Conservation (phyloP, 2,329 filamentous ascomycete genomes). For the Beauveria brongniartii region DNA sequence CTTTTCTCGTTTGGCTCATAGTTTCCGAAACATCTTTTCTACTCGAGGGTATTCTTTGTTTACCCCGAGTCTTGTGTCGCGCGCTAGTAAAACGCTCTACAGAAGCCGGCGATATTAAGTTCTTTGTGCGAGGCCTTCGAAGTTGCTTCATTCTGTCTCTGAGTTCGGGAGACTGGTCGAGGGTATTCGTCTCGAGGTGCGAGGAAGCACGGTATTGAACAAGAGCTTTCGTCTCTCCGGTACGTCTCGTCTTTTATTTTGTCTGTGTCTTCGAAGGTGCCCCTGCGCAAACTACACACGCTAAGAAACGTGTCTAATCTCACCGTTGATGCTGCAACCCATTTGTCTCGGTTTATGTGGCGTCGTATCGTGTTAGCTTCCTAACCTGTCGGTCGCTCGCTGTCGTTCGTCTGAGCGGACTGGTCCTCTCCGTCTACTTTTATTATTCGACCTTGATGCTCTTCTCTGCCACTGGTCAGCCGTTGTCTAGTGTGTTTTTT, state of each 20-base stretch:
- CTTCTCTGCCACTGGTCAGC: neutral
- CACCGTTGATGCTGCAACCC: neutral
- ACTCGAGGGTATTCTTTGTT: neutral
- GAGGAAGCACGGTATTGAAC: too few relatives aligned
- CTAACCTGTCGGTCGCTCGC: neutral
- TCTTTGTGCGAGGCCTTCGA: neutral
- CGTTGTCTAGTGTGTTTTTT: neutral
- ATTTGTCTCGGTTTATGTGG: neutral
- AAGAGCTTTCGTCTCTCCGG: too few relatives aligned
- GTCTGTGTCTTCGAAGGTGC: neutral
- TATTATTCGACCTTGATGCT: neutral
- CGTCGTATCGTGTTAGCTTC: neutral
- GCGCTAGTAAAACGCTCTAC: neutral
- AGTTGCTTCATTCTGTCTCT: neutral
- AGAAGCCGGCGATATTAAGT: neutral
- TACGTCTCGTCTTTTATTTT: neutral
- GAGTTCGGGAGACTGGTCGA: too few relatives aligned
- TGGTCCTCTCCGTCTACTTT: neutral
- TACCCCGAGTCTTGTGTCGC: neutral
- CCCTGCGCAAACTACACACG: neutral
- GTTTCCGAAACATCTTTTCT: neutral
- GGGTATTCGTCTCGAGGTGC: too few relatives aligned
- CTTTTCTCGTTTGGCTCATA: neutral
- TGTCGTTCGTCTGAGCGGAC: neutral
- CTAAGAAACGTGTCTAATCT: conserved; percentile 5